Evolutionary conservation across 2,329 filamentous ascomycete genomes (phyloP), one percentile per base, ranked within the genome.

Genomic region (Aspergillus unguis): DNA sequence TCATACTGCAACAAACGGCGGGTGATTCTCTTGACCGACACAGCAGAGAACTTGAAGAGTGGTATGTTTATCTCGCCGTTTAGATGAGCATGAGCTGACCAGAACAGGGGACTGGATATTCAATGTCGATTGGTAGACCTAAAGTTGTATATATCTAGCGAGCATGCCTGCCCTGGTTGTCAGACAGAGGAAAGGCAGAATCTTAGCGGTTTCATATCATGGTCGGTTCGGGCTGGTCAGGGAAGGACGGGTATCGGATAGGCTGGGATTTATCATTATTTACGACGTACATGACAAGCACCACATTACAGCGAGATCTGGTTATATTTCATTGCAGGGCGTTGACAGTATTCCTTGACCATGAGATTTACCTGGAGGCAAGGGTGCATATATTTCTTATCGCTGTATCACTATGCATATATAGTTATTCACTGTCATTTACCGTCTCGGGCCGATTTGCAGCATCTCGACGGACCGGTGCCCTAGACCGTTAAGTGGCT

Each of bases 1-100:
- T 84, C 91, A 0, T 99, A 99, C 71, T 99, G 95, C 76, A 96
- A 89, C 71, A 92, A 94, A 72, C 83, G 94, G 49, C 83, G 94
- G 41, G 81, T 96, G 26, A 96, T 97, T 58, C 71, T 99, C 7
- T 79, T 99, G 23, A 90, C 91, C 50, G 90, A 96, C 64, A 97
- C 94, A 2, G 94, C 94, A 0, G 88, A 96, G 60, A 96, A 95
- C 63, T 77, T 99, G 48, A 91, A 88, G 62, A 85, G 89, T 68
- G 88, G 92, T 94, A 80, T 72, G 82, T 79, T 27, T 23, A 36
- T 8, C 31, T 6, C 44, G 17, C 17, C 47, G 36, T 42, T 3
- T 42, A 3, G 40, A 26, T 35, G 45, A 43, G 29, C 5, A 25
- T 6, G 35, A 27, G 27, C 25, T 32, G 35, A 25, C 27, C 40